Evolutionary conservation across 768 basidiomycete genomes (phyloP).

Genomic region (Dacryopinax primogenitus): DNA sequence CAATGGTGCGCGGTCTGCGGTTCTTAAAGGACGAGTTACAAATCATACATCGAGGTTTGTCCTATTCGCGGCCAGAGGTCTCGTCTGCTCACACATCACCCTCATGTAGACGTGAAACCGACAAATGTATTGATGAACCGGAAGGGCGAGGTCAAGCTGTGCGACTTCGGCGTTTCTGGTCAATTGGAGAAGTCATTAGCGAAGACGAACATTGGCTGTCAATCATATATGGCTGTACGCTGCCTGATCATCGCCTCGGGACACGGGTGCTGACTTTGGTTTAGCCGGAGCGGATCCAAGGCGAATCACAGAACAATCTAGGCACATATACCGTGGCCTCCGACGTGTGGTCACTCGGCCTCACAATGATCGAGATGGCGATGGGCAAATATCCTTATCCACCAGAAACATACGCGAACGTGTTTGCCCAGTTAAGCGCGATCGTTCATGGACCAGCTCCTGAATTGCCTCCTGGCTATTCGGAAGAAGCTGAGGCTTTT

Average conservation of each 20-base stretch:
- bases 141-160: constrained; percentile 83
- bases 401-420: constrained; percentile 92
- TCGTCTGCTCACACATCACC: background rate
- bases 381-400: constrained; percentile 87
- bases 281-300: constrained; percentile 91
- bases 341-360: constrained; percentile 93
- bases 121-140: constrained; percentile 83
- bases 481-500: constrained; percentile 64
- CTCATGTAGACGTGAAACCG: constrained; percentile 65
- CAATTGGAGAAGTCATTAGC: constrained; percentile 93
- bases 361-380: constrained; percentile 87
- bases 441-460: constrained; percentile 94
- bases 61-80: constrained; percentile 6
- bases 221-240: constrained; percentile 95
- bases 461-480: constrained; percentile 60
- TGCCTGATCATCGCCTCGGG: constrained; percentile 17
- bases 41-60: constrained; percentile 59
- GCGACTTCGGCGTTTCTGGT: constrained; percentile 98
- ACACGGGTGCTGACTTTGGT: background rate
- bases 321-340: constrained; percentile 92
- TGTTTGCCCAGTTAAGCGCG: constrained; percentile 91
- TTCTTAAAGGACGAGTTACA: constrained; percentile 92
- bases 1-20: constrained; percentile 78
- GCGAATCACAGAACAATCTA: constrained; percentile 74
- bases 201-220: constrained; percentile 97